These are phyloP conservation scores for Aureobasidium sp. DNA, from an alignment of 2,329 filamentous ascomycete species.

Conservation along the genomic window DNA sequence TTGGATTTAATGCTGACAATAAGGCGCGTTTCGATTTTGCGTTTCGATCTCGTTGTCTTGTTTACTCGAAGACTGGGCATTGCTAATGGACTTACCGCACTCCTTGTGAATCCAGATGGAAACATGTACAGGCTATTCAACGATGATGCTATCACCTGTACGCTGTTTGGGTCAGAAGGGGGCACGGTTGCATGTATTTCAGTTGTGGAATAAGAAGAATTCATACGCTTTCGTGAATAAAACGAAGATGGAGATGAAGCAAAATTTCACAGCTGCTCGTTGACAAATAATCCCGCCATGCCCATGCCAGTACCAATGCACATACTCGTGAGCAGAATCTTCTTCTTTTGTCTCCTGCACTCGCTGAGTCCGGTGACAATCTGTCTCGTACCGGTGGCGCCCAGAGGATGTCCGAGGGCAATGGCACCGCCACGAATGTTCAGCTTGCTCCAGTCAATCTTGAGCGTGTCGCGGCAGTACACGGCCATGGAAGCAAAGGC, in stretches of 20 bases:
- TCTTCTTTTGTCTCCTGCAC: constrained; percentile 75
- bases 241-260: neutral
- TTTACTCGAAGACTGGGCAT: too few species aligned
- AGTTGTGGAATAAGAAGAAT: neutral
- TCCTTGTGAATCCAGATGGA: too few species aligned
- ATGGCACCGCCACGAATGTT: constrained; percentile 77
- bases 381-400: constrained; percentile 67
- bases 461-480: constrained; percentile 62
- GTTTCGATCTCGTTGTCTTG: too few species aligned
- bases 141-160: too few species aligned
- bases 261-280: constrained; percentile 42
- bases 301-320: constrained; percentile 62
- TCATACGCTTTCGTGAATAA: neutral
- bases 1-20: too few species aligned
- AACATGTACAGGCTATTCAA: too few species aligned
- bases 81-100: too few species aligned
- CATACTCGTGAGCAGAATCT: constrained; percentile 88
- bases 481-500: constrained; percentile 97
- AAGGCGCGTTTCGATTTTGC: too few species aligned
- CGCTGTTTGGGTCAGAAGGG: too few species aligned
- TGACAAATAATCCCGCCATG: constrained; percentile 59
- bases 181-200: too few species aligned
- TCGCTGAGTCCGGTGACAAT: constrained; percentile 88
- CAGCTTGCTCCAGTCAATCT: constrained; percentile 66
- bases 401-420: constrained; percentile 74